Conservation (phyloP, 116 monocot species). For the Trichopus zeylanicus region DNA sequence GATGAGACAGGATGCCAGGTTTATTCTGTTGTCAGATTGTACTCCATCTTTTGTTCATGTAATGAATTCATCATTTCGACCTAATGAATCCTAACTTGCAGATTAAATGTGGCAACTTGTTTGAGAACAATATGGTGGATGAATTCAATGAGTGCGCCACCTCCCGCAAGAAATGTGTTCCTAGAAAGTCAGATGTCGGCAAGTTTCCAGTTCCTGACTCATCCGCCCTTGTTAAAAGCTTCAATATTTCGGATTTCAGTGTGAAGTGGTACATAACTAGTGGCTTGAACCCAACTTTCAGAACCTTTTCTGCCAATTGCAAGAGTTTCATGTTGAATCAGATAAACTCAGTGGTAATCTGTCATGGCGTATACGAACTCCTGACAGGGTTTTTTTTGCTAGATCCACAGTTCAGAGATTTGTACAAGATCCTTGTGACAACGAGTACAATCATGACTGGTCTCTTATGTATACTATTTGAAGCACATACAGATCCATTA, state of each 20-base stretch:
- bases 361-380: constrained; percentile 75
- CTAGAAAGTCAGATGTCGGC: constrained; percentile 67
- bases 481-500: no score
- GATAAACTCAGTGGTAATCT: constrained; percentile 65
- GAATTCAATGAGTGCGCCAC: constrained; percentile 97
- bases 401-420: constrained; percentile 72
- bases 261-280: constrained; percentile 96
- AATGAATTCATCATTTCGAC: not conserved
- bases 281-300: constrained; percentile 84
- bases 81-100: constrained; percentile 15
- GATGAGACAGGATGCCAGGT: constrained; percentile 98
- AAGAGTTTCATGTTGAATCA: constrained; percentile 82
- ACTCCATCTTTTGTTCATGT: no score
- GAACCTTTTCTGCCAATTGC: constrained; percentile 81
- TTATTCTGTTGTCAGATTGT: not conserved
- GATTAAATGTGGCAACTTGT: constrained; percentile 93
- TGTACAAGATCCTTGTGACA: constrained; percentile 72
- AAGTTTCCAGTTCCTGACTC: constrained; percentile 79
- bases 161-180: constrained; percentile 95
- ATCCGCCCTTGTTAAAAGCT: constrained; percentile 57
- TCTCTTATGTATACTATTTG: no score
- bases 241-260: constrained; percentile 72
- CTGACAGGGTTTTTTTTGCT: constrained; percentile 71
- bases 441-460: constrained; percentile 97
- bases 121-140: constrained; percentile 85